These are phyloP conservation scores for Calonectria leucothoes DNA, from an alignment of 2,329 filamentous ascomycete species.

Conservation along the genomic window DNA sequence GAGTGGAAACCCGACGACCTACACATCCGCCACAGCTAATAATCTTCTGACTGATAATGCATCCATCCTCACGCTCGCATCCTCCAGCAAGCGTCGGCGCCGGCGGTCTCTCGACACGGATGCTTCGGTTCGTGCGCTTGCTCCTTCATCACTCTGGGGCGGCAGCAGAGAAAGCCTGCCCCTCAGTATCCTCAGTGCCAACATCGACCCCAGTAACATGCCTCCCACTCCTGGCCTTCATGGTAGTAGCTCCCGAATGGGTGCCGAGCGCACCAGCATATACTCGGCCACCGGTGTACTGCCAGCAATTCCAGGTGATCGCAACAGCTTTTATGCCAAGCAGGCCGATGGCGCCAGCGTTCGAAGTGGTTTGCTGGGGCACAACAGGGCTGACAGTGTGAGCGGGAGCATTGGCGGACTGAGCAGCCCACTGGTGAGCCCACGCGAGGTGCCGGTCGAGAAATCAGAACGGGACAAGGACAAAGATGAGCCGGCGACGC, in stretches of 20 bases:
- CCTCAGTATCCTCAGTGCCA: constrained; percentile 81
- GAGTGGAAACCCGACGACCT: constrained; percentile 73
- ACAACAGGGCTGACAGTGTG: constrained; percentile 85
- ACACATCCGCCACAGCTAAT: constrained; percentile 82
- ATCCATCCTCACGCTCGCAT: constrained; percentile 86
- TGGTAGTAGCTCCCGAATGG: constrained; percentile 56
- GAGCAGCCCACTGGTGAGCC: constrained; percentile 72
- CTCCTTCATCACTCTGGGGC: constrained; percentile 84
- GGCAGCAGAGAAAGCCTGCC: constrained; percentile 84
- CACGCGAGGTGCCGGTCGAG: constrained; percentile 57
- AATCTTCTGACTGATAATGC: constrained; percentile 87
- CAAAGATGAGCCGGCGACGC: constrained; percentile 34
- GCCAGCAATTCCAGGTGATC: constrained; percentile 76
- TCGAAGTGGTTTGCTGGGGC: constrained; percentile 80
- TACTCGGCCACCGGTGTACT: constrained; percentile 81
- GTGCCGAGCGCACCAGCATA: constrained; percentile 78
- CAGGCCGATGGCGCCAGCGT: constrained; percentile 80
- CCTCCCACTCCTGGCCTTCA: constrained; percentile 64
- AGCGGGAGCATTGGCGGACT: constrained; percentile 77
- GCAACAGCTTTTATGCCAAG: constrained; percentile 83
- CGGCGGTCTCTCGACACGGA: constrained; percentile 87
- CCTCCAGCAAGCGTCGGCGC: constrained; percentile 81
- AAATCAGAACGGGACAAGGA: constrained; percentile 46
- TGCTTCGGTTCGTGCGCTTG: constrained; percentile 85
- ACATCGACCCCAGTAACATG: constrained; percentile 64